Percentiles rank a stretch among this genome's conserved stretches.
Evolutionary conservation across 2,329 filamentous ascomycete species (phyloP).

Genomic region (Talaromyces sp.): DNA sequence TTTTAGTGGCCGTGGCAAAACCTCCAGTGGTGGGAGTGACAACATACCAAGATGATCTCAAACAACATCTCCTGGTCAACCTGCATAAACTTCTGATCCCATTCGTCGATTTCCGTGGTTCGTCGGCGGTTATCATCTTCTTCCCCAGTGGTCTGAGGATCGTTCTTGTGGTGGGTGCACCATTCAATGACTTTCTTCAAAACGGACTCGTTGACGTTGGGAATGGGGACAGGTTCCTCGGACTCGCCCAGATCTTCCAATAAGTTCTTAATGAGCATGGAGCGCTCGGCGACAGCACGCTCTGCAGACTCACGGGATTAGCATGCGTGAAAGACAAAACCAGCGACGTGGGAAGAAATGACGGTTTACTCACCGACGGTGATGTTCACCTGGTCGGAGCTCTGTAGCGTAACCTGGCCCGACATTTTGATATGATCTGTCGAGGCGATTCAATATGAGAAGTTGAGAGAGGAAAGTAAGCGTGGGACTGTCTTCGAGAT

Average conservation of each 20-base stretch:
- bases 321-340: neutral
- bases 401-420: conserved; percentile 40
- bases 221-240: conserved; percentile 64
- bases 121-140: conserved; percentile 94
- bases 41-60: conserved; percentile 88
- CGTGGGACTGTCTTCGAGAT: neutral
- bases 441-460: neutral
- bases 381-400: conserved; percentile 48
- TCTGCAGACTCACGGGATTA: conserved; percentile 53
- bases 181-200: conserved; percentile 96
- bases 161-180: conserved; percentile 91
- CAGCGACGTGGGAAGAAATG: conserved; percentile 19
- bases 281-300: conserved; percentile 80
- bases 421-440: conserved; percentile 9
- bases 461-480: neutral
- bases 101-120: conserved; percentile 98
- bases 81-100: conserved; percentile 99
- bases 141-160: conserved; percentile 74
- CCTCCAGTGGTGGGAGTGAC: no score
- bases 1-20: no score
- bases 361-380: conserved; percentile 44
- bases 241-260: conserved; percentile 80
- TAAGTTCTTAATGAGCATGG: conserved; percentile 96
- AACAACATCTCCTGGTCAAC: conserved; percentile 99
- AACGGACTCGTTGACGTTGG: conserved; percentile 74